Evolutionary conservation across 1,139 yeast species (phyloP), one percentile per base, ranked within the genome.

Genomic region (Candida sojae): DNA sequence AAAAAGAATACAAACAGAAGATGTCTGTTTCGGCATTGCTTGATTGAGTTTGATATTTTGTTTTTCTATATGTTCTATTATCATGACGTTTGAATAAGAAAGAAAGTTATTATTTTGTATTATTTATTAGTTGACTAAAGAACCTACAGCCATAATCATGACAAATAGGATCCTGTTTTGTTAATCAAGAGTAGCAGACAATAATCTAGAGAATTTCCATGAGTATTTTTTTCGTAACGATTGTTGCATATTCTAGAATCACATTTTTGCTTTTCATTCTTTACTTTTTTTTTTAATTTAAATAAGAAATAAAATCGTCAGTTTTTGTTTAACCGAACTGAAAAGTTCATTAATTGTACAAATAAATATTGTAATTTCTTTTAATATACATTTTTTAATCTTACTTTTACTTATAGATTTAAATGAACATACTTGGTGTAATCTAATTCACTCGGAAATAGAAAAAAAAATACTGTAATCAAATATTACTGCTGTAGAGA

Each of bases 21-120:
- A 48, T 50, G 44, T 48, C 53, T 1, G 53, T 50, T n/a, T 42
- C 51, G 21, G 42, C 51, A 36, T 39, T 50, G 43, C 45, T 50
- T 41, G 53, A 47, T 33, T 50, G 37, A 47, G 5, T 6, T 23
- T n/a, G 39, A 7, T 26, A 6, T 33, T 33, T 33, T 32, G 9
- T 32, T 12, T 17, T 12, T 32, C 7, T n/a, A 3, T 17, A 17
- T 17, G 3, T 17, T 17, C 21, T 33, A 13, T 12, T 33, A n/a
- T 33, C 17, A 21, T 35, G 7, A 21, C 6, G 39, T 35, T 35
- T 25, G 39, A 35, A 35, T 12, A 35, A 35, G 10, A 32, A 33
- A 33, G 12, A 33, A 33, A 12, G 21, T 33, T 12, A 17, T 12
- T 33, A 33, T 33, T 33, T 33, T 33, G 36, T 33, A 33, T 33